Percentiles rank a stretch among this genome's conserved stretches.
Conservation (phyloP, 169 alveolate species). For the Cryptosporidium sp. region DNA sequence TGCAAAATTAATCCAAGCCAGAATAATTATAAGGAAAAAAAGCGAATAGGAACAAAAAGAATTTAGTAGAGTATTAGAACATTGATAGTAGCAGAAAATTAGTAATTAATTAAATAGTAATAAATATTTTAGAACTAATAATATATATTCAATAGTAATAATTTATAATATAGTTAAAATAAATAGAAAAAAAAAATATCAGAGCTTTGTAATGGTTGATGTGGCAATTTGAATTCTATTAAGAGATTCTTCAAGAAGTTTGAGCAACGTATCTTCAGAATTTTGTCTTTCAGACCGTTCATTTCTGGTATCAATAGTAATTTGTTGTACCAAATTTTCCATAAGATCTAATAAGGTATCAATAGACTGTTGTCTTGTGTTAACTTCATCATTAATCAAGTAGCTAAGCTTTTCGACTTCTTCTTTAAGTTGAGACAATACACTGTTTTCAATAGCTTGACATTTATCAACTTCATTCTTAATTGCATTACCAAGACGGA, state of each 20-base stretch:
- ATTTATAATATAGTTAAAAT: not conserved
- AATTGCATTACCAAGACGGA: constrained; percentile 57
- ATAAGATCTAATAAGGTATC: constrained; percentile 58
- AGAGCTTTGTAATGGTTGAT: not conserved
- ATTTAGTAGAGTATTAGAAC: not conserved
- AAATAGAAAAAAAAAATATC: not conserved
- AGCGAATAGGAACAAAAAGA: not conserved
- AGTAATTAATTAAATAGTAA: not conserved
- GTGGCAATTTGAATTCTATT: constrained; percentile 45
- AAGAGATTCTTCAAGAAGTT: constrained; percentile 52
- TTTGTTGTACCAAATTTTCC: constrained; percentile 72
- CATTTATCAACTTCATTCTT: constrained; percentile 59
- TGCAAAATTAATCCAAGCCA: not conserved
- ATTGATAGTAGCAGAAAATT: too few relatives aligned
- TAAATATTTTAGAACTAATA: not conserved
- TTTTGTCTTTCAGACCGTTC: constrained; percentile 72
- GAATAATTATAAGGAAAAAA: not conserved
- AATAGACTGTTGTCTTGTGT: constrained; percentile 67
- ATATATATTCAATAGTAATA: not conserved
- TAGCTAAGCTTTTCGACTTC: constrained; percentile 29
- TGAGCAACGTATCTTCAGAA: constrained; percentile 51
- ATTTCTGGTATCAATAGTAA: constrained; percentile 39
- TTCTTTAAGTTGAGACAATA: constrained; percentile 21
- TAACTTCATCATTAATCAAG: constrained; percentile 47
- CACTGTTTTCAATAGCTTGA: constrained; percentile 19